Evolutionary conservation across 176 grass and related monocot genomes (phyloP).

Genomic region (Juncus effusus): DNA sequence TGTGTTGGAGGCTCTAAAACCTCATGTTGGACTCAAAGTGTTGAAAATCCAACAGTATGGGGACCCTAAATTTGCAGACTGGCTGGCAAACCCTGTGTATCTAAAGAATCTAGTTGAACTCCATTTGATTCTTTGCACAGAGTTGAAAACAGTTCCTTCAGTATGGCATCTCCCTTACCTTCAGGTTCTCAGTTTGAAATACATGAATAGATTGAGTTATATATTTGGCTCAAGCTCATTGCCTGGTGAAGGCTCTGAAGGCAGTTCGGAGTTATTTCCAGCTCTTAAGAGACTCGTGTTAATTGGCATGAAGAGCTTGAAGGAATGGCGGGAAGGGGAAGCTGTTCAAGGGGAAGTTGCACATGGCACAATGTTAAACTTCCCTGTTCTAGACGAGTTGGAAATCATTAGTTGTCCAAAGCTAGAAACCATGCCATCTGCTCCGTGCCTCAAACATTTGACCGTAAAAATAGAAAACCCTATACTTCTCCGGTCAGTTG

Average conservation of each 20-base stretch:
- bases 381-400: slow-evolving; percentile 5
- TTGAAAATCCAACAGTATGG: slow-evolving; percentile 17
- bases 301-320: background rate
- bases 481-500: background rate
- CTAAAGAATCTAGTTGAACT: slow-evolving; percentile 16
- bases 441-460: too few relatives aligned
- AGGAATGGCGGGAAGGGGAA: slow-evolving; percentile 8
- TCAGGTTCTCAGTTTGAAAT: background rate
- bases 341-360: too few relatives aligned
- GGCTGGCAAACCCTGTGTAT: background rate
- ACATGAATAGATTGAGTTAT: slow-evolving; percentile 17
- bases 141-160: slow-evolving; percentile 14
- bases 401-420: background rate
- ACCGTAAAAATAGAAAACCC: background rate
- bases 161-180: slow-evolving; percentile 30
- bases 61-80: background rate
- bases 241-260: background rate
- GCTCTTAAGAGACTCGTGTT: slow-evolving; percentile 7
- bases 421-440: background rate
- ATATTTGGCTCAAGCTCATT: background rate
- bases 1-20: slow-evolving; percentile 19
- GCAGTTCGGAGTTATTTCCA: background rate
- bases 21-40: background rate
- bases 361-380: background rate
- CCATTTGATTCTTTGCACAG: background rate